Evolutionary conservation across 352 stramenopile genomes (phyloP).

Genomic region (Thalassiosira oceanica): DNA sequence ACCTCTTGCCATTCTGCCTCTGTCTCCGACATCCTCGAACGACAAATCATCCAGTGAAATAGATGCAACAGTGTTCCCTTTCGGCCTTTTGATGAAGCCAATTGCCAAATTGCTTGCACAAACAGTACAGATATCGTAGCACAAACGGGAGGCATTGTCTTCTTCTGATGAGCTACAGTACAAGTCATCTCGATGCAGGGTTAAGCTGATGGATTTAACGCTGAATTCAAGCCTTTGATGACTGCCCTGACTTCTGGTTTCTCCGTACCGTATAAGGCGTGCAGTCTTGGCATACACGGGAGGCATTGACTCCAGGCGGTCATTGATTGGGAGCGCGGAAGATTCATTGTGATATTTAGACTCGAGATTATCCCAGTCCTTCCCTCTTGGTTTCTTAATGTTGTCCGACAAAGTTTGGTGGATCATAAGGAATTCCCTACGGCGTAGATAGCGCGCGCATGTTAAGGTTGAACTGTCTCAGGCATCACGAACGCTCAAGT

Average conservation of each 20-base stretch:
- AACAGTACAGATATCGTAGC: constrained; percentile 64
- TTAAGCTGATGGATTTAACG: constrained; percentile 46
- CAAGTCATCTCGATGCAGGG: constrained; percentile 57
- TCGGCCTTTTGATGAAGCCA: constrained; percentile 7
- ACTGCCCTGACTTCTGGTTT: constrained; percentile 14
- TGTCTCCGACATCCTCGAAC: constrained; percentile 66
- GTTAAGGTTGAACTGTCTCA: too few species aligned
- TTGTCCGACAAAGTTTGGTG: too few species aligned
- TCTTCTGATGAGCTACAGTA: constrained; percentile 40
- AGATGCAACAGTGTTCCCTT: constrained; percentile 39
- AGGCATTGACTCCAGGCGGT: too few species aligned
- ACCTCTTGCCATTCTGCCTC: constrained; percentile 46
- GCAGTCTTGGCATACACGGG: constrained; percentile 58
- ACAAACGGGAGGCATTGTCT: constrained; percentile 28
- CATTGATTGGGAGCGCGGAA: too few species aligned
- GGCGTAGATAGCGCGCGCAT: too few species aligned
- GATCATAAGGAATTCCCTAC: too few species aligned
- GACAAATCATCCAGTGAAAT: constrained; percentile 53
- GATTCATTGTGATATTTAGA: too few species aligned
- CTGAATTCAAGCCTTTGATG: constrained; percentile 13
- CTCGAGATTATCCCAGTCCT: constrained; percentile 36
- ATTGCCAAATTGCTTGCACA: constrained; percentile 44
- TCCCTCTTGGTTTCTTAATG: constrained; percentile 64
- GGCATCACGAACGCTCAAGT: too few species aligned
- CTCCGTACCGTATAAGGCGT: constrained; percentile 64